Conservation (phyloP, 1,139 yeast species). For the Kodamaea ohmeri region DNA sequence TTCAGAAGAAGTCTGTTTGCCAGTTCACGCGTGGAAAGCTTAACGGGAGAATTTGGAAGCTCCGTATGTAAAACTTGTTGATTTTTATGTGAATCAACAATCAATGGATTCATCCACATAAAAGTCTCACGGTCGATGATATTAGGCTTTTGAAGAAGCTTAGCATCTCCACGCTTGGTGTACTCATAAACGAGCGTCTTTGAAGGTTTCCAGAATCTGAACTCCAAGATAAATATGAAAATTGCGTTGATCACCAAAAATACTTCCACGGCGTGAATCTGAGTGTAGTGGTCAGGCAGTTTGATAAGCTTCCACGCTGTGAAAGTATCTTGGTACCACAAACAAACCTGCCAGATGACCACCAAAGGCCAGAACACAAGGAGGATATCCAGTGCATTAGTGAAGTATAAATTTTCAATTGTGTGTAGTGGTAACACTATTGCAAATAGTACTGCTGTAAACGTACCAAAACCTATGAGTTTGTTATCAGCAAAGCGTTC, state of each 20-base stretch:
- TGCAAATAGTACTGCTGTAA: conserved; percentile 16
- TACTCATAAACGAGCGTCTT: conserved; percentile 22
- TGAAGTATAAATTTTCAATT: conserved; percentile 32
- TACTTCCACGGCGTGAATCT: conserved; percentile 18
- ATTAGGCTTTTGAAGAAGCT: conserved; percentile 39
- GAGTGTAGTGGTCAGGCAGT: conserved; percentile 13
- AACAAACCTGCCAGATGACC: conserved; percentile 19
- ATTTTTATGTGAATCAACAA: conserved; percentile 46
- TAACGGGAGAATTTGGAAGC: conserved; percentile 53
- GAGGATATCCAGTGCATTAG: conserved; percentile 34
- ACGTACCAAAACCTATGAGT: conserved; percentile 21
- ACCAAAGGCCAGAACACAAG: conserved; percentile 44
- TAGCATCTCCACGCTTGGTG: conserved; percentile 11
- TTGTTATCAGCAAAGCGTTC: conserved; percentile 25
- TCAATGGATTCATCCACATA: conserved; percentile 60
- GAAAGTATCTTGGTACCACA: conserved; percentile 30
- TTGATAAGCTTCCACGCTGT: conserved; percentile 27
- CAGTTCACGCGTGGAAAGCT: conserved; percentile 38
- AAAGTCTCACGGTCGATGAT: conserved; percentile 52
- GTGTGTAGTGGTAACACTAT: conserved; percentile 41
- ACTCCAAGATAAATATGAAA: conserved; percentile 25
- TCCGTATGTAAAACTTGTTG: conserved; percentile 49
- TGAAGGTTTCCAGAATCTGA: conserved; percentile 30
- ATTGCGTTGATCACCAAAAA: conserved; percentile 21
- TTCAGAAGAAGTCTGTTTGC: conserved; percentile 18